Evolutionary conservation across 176 grass and related monocot genomes (phyloP).

Genomic region (Rhynchospora tenuis): DNA sequence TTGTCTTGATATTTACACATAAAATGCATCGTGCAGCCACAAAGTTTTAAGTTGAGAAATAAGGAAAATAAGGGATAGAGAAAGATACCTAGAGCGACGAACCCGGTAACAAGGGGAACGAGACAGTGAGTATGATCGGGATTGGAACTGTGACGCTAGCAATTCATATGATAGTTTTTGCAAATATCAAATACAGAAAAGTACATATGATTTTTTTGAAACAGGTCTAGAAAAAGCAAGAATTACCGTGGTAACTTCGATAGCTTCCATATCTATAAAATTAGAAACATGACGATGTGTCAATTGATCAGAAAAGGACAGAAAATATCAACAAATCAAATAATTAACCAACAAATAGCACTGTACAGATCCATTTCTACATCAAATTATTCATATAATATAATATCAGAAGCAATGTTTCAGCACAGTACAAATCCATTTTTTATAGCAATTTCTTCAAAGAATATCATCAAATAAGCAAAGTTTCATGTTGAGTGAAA

Average conservation of each 20-base stretch:
- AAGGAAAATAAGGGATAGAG: background rate
- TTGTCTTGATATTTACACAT: background rate
- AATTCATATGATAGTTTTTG: background rate
- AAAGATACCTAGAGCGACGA: conserved; percentile 55
- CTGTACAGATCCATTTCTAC: no score
- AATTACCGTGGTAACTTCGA: conserved; percentile 67
- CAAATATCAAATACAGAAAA: background rate
- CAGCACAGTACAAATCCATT: no score
- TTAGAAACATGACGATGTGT: conserved; percentile 15
- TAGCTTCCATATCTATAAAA: conserved; percentile 61
- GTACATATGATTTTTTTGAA: no score
- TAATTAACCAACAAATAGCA: no score
- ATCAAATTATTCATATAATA: no score
- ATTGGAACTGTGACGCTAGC: conserved; percentile 64
- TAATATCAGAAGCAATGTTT: no score
- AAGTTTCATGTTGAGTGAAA: no score
- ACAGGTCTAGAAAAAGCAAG: background rate
- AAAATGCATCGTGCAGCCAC: background rate
- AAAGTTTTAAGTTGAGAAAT: background rate
- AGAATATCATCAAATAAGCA: no score
- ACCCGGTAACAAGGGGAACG: conserved; percentile 57
- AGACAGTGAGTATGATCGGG: conserved; percentile 54
- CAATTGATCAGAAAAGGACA: background rate
- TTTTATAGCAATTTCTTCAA: no score
- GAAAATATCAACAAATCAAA: background rate